phyloP scores from a whole-genome alignment of 2,329 filamentous ascomycete species.

The Aspergillus proliferans region DNA sequence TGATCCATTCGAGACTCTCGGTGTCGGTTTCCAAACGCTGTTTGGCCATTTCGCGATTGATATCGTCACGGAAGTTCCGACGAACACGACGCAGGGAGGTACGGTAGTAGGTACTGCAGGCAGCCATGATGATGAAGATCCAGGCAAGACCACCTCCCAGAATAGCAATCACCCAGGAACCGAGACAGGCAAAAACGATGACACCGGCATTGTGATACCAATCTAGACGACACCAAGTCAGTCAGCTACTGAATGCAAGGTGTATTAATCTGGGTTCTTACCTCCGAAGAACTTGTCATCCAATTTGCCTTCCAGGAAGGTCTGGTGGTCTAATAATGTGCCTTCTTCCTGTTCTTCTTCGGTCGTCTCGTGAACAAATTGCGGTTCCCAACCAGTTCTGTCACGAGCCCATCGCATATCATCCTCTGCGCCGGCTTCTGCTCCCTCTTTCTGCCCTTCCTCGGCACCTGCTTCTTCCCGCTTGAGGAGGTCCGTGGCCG shows the following conservation, averaged over 20 bases:
- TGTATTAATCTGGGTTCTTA: slow-evolving; percentile 33
- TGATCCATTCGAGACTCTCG: slow-evolving; percentile 97
- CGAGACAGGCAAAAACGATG: slow-evolving; percentile 85
- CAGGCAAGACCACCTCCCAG: slow-evolving; percentile 87
- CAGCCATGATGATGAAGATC: slow-evolving; percentile 88
- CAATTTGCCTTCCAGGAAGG: slow-evolving; percentile 74
- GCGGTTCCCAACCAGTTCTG: slow-evolving; percentile 80
- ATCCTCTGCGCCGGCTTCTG: slow-evolving; percentile 40
- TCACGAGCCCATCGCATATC: slow-evolving; percentile 52
- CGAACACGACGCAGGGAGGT: slow-evolving; percentile 90
- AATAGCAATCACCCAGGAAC: slow-evolving; percentile 82
- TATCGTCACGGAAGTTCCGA: slow-evolving; percentile 91
- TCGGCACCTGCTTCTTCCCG: slow-evolving; percentile 52
- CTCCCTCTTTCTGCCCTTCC: slow-evolving; percentile 46
- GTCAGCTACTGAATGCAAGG: not conserved
- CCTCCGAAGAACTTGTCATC: slow-evolving; percentile 88
- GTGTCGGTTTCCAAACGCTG: slow-evolving; percentile 81
- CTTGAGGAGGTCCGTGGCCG: slow-evolving; percentile 41
- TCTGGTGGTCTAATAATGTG: slow-evolving; percentile 78
- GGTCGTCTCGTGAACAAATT: slow-evolving; percentile 59
- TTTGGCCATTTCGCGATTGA: slow-evolving; percentile 82
- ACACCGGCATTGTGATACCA: slow-evolving; percentile 98
- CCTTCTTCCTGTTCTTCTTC: slow-evolving; percentile 51
- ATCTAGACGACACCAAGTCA: slow-evolving; percentile 46
- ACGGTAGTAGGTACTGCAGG: slow-evolving; percentile 90